Evolutionary conservation across 2,329 filamentous ascomycete genomes (phyloP), one percentile per base, ranked within the genome.

Genomic region (Diaporthe ampelina): DNA sequence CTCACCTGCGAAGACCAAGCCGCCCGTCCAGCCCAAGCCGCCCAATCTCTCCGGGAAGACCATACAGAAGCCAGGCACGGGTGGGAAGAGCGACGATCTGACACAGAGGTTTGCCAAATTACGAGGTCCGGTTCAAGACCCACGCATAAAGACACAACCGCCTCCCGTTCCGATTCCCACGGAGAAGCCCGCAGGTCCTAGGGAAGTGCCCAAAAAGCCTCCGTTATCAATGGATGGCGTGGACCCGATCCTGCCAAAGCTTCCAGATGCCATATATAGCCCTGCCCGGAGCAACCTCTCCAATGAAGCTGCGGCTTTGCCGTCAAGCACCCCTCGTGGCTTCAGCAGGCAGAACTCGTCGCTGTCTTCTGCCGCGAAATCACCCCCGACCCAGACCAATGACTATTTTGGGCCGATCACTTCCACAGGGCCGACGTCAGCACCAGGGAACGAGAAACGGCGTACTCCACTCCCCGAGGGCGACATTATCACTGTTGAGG

Each of bases 221-320:
- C 86, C 85, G 68, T 80, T 89, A 13, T 85, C 86, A 3, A 78
- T 91, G 0, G 85, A 89, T 61, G 89, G 85, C 35, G 81, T 88
- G n/a, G 81, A 90, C 10, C 86, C 89, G 15, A 86, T 86, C 21
- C 84, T 95, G 79, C 93, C 93, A 15, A 93, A 93, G 80, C 84
- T 92, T 59, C 94, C 94, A 1, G 92, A 92, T 78, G 92, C 94
- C 10, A 94, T 94, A 5, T 95, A 95, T 79, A 95, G 91, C 78
- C 94, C 94, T n/a, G 92, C 92, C 1, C 88, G 93, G 45, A 94
- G 94, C 37, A 93, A 91, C 73, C 86, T 92, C 6, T 91, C 92
- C 4, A 90, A 89, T 32, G 91, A 92, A 75, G 88, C 90, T 32
- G 89, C 93, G 11, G 88, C 91, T 54, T 87, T 92, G 3, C 93